These are phyloP conservation scores for Conticribra weissflogii DNA, from an alignment of 108 stramenopile genomes.

Conservation along the genomic window DNA sequence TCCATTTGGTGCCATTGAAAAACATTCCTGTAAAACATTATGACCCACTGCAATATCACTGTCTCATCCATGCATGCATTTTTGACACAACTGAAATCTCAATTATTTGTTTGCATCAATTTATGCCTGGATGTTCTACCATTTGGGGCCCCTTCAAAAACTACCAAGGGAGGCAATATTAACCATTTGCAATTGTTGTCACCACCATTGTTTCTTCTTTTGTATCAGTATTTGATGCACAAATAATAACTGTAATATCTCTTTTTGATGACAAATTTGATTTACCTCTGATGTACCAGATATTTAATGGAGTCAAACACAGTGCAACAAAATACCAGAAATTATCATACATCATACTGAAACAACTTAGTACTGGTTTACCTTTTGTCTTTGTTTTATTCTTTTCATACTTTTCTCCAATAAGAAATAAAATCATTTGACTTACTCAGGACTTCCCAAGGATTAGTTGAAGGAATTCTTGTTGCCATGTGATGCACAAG, in stretches of 20 bases:
- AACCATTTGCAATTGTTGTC: neutral
- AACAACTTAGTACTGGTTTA: too few relatives aligned
- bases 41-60: neutral
- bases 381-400: too few relatives aligned
- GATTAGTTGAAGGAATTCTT: too few relatives aligned
- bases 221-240: neutral
- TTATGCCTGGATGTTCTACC: neutral
- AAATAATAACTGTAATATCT: too few relatives aligned
- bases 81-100: neutral
- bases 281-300: neutral
- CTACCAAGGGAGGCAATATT: neutral
- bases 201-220: neutral
- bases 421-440: too few relatives aligned
- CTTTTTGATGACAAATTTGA: neutral
- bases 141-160: neutral
- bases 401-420: too few relatives aligned
- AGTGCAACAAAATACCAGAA: neutral
- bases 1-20: neutral
- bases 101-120: neutral
- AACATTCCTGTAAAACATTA: neutral
- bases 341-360: neutral
- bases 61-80: neutral
- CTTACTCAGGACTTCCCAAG: too few relatives aligned
- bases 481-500: too few relatives aligned
- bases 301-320: too few relatives aligned